Evolutionary conservation across 2,329 filamentous ascomycete genomes (phyloP), one percentile per base, ranked within the genome.

Genomic region (Thermothelomyces thermophilus): DNA sequence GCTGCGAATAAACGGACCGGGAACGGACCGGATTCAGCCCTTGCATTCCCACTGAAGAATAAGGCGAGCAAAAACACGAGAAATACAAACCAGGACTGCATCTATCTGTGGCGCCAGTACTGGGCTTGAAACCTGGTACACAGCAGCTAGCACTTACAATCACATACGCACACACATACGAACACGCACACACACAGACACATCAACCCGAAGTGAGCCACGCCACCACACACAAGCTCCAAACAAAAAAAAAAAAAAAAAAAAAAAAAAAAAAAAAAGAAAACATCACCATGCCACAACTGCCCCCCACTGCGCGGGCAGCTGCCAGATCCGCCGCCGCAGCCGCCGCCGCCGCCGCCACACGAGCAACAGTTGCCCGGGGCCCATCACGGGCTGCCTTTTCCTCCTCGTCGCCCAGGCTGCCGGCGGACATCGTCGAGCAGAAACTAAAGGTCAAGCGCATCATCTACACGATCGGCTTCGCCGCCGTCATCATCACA

Each of bases 401-500:
- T 42, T 34, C 45, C 20, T 20, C 37, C 33, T 13, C 41, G 35
- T 10, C 33, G 14, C 11, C 40, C 41, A 24, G 14, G 43, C 16
- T 46, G 17, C n/a, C 34, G 16, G n/a, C 11, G 16, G 7, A 16
- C 9, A 9, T 33, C 33, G n/a, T 24, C 33, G 16, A 34, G 10
- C 19, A 13, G 20, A 34, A 16, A 8, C 24, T 31, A 13, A 49
- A 24, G 3, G 3, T 2, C 10, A 20, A 11, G 1, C 24, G 51
- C 47, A 48, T 60, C 16, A 50, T 65, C 48, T 53, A 51, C 26
- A 60, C 63, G 8, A 58, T 52, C 20, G 57, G 55, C 30, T 60
- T 67, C 8, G 58, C 63, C 10, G 60, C 61, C 46, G 57, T 64
- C 40, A 64, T 60, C 30, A 56, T 63, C 34, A 58, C 58, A 2